Conservation (phyloP, 441 rosid genomes). For the California macrophylla region DNA sequence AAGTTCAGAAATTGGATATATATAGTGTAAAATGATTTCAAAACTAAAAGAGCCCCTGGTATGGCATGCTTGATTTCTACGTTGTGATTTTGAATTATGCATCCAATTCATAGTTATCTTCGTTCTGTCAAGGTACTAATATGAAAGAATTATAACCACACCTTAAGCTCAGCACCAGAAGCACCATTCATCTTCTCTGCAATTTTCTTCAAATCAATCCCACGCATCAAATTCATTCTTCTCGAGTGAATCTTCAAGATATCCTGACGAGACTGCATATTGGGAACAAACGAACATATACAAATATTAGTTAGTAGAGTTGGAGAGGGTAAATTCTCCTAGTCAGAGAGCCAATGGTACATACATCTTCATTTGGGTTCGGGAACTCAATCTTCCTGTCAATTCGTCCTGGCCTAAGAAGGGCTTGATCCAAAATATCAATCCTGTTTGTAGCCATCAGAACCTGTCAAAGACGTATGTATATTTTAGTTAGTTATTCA, state of each 20-base stretch:
- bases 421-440: slow-evolving; percentile 93
- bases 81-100: neutral
- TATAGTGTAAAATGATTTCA: neutral
- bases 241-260: slow-evolving; percentile 79
- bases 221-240: slow-evolving; percentile 85
- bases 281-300: neutral
- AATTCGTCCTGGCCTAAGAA: slow-evolving; percentile 86
- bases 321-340: neutral
- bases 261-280: slow-evolving; percentile 63
- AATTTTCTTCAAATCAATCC: slow-evolving; percentile 75
- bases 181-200: slow-evolving; percentile 92
- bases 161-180: slow-evolving; percentile 89
- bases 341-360: slow-evolving; percentile 1
- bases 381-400: slow-evolving; percentile 96
- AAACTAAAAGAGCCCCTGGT: neutral
- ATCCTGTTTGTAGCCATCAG: slow-evolving; percentile 94
- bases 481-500: slow-evolving; percentile 4
- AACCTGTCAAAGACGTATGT: slow-evolving; percentile 34
- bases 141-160: slow-evolving; percentile 16
- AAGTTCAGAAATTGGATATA: neutral
- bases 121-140: neutral
- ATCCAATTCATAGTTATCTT: neutral
- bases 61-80: neutral
- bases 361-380: slow-evolving; percentile 87
- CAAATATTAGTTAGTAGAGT: neutral